Evolutionary conservation across 768 basidiomycete species (phyloP), one percentile per base, ranked within the genome.

Genomic region (Leucosporidium yakuticum): DNA sequence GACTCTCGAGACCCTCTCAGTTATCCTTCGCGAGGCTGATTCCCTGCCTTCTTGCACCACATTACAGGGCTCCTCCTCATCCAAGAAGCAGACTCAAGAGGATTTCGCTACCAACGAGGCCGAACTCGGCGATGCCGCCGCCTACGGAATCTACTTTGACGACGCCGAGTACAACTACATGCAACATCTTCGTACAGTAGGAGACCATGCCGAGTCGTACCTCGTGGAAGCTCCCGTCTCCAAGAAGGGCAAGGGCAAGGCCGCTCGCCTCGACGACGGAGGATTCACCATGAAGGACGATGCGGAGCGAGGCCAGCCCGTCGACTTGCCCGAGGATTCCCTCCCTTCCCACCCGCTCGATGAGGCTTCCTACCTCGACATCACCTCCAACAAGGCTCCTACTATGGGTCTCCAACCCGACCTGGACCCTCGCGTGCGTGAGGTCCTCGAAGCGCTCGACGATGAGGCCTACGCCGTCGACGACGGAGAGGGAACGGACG

Each of bases 131-230:
- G 90, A 98, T 80, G 96, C 96, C 0, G 81, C 88, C 9, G 77
- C 85, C 14, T 94, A 97, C 78, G 96, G 93, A 5, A 80, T 99
- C 76, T 91, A 91, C 80, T 98, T 85, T 80, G 93, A 98, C 80
- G 94, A 99, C 77, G 88, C 90, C 9, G 85, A 92, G 67, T 99
- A 99, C 81, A 90, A 99, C 79, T 99, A 99, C 81, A 92, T 97
- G 90, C 88, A 94, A 78, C 96, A 99, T 80, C 84, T 99, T 54
- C 87, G 91, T 19, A 74, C 84, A 3, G 85, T 90, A 60, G 91
- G 90, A 5, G 75, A 84, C 19, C 84, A 87, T 65, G 85, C 89
- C 12, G 91, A 92, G 49, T 88, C 86, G 66, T 80, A 90, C 61
- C 82, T 94, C 66, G 81, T 96, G 60, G 89, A 91, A 73, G 88